Conservation (phyloP, 768 basidiomycete genomes). For the Podaxis sp. region DNA sequence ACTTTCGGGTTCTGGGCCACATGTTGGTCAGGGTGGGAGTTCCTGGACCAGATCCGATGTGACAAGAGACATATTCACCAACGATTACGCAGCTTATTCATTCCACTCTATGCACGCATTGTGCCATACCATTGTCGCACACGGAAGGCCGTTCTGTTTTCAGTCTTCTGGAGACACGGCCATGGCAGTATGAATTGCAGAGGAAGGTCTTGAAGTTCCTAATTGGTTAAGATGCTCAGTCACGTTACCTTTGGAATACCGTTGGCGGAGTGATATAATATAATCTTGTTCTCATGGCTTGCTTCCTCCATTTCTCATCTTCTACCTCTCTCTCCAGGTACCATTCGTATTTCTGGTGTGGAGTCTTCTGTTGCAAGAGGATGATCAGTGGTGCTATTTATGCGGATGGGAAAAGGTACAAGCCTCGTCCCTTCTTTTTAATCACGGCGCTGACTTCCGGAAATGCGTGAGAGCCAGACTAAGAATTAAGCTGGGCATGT, state of each 20-base stretch:
- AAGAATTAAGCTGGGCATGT: constrained; percentile 42
- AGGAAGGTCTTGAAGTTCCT: background rate
- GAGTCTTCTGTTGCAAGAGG: background rate
- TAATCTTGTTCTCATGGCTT: background rate
- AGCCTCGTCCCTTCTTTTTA: background rate
- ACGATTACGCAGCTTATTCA: background rate
- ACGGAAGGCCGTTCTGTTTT: background rate
- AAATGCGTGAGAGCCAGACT: constrained; percentile 54
- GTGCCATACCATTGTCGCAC: background rate
- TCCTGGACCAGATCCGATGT: background rate
- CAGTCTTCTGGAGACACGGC: background rate
- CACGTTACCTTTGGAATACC: background rate
- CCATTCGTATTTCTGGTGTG: background rate
- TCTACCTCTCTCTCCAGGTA: background rate
- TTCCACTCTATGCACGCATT: background rate
- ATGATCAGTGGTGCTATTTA: constrained; percentile 67
- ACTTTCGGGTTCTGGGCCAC: background rate
- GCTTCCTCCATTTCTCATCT: background rate
- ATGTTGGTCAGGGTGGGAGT: background rate
- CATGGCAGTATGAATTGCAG: background rate
- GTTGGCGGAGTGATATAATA: background rate
- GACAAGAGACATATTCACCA: background rate
- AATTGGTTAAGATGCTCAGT: background rate
- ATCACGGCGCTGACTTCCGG: constrained; percentile 25
- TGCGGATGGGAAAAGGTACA: constrained; percentile 68